Evolutionary conservation across 345 rosid genomes (phyloP), one percentile per base, ranked within the genome.

Genomic region (Eucalyptus erythrocorys): DNA sequence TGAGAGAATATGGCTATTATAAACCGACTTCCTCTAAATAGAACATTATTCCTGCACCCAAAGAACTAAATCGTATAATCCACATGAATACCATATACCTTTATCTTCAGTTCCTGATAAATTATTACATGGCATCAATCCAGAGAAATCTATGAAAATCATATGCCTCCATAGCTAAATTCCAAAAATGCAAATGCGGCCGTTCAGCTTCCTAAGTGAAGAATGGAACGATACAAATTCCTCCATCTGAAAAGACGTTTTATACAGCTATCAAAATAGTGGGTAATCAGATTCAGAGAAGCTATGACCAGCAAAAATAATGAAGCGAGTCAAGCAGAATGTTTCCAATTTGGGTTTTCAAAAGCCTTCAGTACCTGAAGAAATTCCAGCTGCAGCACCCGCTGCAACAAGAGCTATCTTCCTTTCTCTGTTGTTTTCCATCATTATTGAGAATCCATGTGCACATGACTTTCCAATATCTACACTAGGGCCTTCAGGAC

Each of bases 391-490:
- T 2, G 98, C 99, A 5, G 99, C 99, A 91, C 99, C 99, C 90
- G 99, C 99, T 59, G 98, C 99, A 71, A 97, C 94, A 89, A 98
- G 99, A 90, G 99, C 98, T 81, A 94, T 98, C 90, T 94, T 95
- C 91, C 98, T 95, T 88, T 98, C 99, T 93, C 99, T 94, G 91
- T 98, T 98, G 92, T 94, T 97, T 92, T 97, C 99, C 99, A 98
- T 98, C 97, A 97, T 93, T 30, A 96, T 91, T 15, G 99, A 94
- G 91, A 98, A 93, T 26, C 99, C 99, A 61, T 95, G 93, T 81
- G 99, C 99, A 91, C 98, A 97, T 2, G 99, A 98, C 92, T 96
- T 98, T 85, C 99, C 99, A 88, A 98, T 98, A 90, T 98, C 99
- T 32, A 98, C 99, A 87, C 98, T 98, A 87, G 99, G 99, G 87